phyloP scores from a whole-genome alignment of 2,329 filamentous ascomycete species.

The Sclerotinia borealis region DNA sequence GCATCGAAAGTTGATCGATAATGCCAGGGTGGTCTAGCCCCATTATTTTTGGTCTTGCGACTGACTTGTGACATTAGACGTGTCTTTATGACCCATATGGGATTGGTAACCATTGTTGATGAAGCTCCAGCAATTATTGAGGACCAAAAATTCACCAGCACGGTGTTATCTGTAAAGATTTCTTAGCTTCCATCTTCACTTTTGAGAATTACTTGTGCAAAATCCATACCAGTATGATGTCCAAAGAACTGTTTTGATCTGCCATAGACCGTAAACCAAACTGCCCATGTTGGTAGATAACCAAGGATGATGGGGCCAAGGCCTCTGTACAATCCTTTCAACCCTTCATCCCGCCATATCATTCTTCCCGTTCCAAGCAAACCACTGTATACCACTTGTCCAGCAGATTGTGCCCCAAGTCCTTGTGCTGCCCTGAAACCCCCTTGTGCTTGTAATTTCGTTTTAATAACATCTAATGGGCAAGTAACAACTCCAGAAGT shows the following conservation, averaged over 20 bases:
- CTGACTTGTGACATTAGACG: conserved; percentile 91
- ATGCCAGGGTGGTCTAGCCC: conserved; percentile 72
- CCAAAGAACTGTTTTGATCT: conserved; percentile 71
- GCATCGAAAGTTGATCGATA: conserved; percentile 88
- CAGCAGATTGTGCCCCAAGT: conserved; percentile 27
- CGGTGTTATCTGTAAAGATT: conserved; percentile 56
- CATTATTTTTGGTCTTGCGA: conserved; percentile 44
- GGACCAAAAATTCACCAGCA: conserved; percentile 78
- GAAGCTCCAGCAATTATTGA: conserved; percentile 86
- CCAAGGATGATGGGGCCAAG: conserved; percentile 91
- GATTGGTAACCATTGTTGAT: conserved; percentile 91
- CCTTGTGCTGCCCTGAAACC: conserved; percentile 53
- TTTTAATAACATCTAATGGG: conserved; percentile 98
- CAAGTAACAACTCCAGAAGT: conserved; percentile 93
- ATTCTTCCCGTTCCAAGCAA: conserved; percentile 77
- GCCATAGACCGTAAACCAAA: conserved; percentile 96
- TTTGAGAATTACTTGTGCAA: conserved; percentile 7
- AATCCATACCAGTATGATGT: conserved; percentile 53
- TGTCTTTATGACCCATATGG: conserved; percentile 99
- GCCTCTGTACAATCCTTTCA: conserved; percentile 87
- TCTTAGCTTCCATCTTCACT: conserved; percentile 12
- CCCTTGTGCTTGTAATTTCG: conserved; percentile 92
- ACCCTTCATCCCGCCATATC: conserved; percentile 83
- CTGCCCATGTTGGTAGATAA: conserved; percentile 95
- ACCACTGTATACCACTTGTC: conserved; percentile 67